A percentile compares a stretch with the other conserved stretches of the same genome.
Evolutionary conservation across 139 green algal species (phyloP).

Genomic region (Cymbomonas tetramitiformis): DNA sequence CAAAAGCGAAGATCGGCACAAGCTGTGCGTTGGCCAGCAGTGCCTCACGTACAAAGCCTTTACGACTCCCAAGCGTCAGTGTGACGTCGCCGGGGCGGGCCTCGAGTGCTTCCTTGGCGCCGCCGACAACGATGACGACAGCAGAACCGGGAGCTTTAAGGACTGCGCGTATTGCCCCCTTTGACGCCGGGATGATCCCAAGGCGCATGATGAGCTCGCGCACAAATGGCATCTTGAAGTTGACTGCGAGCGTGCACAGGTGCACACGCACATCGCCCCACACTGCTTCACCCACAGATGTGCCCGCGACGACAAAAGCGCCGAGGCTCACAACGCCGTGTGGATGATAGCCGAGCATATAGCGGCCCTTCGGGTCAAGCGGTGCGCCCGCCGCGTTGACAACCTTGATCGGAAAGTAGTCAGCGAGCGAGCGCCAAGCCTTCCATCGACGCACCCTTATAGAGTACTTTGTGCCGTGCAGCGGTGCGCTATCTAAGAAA

Average conservation of each 20-base stretch:
- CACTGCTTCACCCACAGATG: constrained; percentile 4
- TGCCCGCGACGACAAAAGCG: constrained; percentile 18
- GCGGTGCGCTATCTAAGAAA: no score
- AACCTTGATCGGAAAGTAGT: constrained; percentile 13
- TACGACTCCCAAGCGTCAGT: constrained; percentile 21
- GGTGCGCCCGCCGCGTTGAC: not conserved
- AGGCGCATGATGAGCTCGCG: constrained; percentile 27
- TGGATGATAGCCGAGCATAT: constrained; percentile 27
- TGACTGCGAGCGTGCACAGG: constrained; percentile 11
- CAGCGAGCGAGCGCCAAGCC: not conserved
- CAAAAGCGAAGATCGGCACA: constrained; percentile 38
- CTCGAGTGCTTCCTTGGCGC: constrained; percentile 19
- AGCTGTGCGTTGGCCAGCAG: constrained; percentile 22
- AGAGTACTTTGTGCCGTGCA: no score
- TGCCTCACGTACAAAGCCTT: constrained; percentile 31
- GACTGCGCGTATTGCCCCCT: constrained; percentile 4
- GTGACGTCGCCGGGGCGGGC: not conserved
- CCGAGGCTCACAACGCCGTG: constrained; percentile 25
- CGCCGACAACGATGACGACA: constrained; percentile 18
- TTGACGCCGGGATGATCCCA: constrained; percentile 24
- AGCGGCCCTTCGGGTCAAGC: constrained; percentile 5
- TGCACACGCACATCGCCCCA: constrained; percentile 21
- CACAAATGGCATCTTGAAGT: constrained; percentile 33
- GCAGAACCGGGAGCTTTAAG: constrained; percentile 1
- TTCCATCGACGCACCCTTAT: no score